These are phyloP conservation scores for Tylopilus vinaceipallidus DNA, from an alignment of 768 basidiomycete genomes.

Conservation along the genomic window DNA sequence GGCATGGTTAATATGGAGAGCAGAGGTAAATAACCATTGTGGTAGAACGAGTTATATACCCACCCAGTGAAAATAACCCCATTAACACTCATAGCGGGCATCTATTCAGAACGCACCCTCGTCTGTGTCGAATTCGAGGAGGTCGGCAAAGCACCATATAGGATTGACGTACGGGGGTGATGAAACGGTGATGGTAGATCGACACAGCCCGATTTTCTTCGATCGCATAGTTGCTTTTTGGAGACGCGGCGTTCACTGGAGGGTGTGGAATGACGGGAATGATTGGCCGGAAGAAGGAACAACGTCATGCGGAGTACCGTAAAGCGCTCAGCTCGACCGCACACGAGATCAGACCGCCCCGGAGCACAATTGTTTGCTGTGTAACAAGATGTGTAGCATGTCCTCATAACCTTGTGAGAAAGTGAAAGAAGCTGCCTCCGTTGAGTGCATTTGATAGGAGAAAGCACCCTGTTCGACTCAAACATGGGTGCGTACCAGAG, in stretches of 20 bases:
- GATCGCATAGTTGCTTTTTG: background rate
- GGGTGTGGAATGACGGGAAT: background rate
- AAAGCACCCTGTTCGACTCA: no score
- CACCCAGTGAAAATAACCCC: background rate
- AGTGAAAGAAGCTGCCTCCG: no score
- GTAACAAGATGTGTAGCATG: no score
- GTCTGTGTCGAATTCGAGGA: no score
- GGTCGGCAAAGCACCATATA: background rate
- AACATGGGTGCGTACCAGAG: no score
- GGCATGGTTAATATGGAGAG: background rate
- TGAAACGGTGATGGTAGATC: background rate
- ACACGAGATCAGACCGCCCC: no score
- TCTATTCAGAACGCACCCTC: background rate
- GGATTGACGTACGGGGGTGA: background rate
- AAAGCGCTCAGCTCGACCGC: background rate
- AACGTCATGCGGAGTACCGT: background rate
- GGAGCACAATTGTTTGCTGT: no score
- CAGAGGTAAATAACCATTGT: background rate
- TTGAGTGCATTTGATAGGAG: no score
- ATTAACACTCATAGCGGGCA: background rate
- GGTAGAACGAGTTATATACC: background rate
- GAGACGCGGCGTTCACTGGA: background rate
- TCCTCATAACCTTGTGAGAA: no score
- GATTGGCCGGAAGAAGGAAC: background rate
- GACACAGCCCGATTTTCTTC: background rate